Evolutionary conservation across 2,329 filamentous ascomycete genomes (phyloP).

Genomic region (Talaromyces sp.): DNA sequence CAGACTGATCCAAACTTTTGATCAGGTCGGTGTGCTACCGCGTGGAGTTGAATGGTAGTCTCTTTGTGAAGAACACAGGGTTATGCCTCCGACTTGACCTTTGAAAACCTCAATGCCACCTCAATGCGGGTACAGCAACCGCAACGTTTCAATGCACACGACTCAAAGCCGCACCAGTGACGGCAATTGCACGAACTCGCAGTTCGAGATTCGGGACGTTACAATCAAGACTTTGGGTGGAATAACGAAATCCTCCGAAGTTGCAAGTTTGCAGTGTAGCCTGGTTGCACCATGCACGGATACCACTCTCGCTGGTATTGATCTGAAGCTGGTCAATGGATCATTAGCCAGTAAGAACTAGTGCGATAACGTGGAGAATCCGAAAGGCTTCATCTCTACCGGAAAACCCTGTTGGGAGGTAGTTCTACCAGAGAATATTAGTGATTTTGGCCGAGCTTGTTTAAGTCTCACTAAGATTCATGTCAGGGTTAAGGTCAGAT

Average conservation of each 20-base stretch:
- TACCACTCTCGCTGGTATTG: neutral
- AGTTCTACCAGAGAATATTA: neutral
- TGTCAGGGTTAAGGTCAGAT: neutral
- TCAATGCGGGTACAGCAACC: neutral
- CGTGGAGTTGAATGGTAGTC: no score
- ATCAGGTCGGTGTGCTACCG: no score
- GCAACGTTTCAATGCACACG: neutral
- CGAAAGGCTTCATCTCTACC: neutral
- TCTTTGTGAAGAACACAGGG: no score
- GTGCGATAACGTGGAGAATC: neutral
- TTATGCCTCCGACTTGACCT: neutral
- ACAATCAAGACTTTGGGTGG: neutral
- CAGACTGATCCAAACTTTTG: no score
- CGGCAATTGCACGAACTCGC: neutral
- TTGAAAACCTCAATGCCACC: neutral
- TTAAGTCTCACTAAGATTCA: neutral
- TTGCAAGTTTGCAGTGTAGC: neutral
- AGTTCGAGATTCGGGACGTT: neutral
- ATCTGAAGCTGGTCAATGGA: neutral
- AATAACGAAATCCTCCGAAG: neutral
- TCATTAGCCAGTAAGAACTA: neutral
- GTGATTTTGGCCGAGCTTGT: neutral
- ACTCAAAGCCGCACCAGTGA: neutral
- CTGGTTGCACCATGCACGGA: neutral
- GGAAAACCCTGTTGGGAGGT: neutral